Evolutionary conservation across 495 filamentous ascomycete species (phyloP), one percentile per base, ranked within the genome.

Genomic region (Neurospora sublineolata): DNA sequence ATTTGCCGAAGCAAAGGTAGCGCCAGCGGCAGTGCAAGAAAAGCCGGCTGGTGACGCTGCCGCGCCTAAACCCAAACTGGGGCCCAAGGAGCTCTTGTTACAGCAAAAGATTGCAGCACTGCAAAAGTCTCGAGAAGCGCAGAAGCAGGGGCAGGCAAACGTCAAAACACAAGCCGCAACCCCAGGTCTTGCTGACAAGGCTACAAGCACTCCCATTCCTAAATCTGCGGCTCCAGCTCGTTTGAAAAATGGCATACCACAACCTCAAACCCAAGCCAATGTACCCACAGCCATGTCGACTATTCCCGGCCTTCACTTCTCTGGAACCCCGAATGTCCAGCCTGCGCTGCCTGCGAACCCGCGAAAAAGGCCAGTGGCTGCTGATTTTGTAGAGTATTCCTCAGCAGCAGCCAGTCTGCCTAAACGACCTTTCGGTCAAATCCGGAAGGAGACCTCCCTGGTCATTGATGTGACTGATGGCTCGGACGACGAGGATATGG

Each of bases 321-420:
- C 76, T 64, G 52, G 52, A 30, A 64, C 52, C 4, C 20, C 75
- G 4, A 58, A 64, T 30, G 11, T 42, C 23, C 72, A 75, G 33
- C 69, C 71, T 4, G 60, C 40, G 10, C 58, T 38, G 27, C 14
- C 70, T 8, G 18, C 72, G 30, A 76, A 60, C 39, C 74, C 75
- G 42, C 87, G 90, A 23, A 97, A 97, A 79, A 90, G 94, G 27
- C 93, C 92, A n/a, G 91, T 92, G 58, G 93, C 94, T 41, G 86
- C 92, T 16, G 94, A 97, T 77, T 94, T 97, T 73, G 88, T 90
- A 69, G 84, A 84, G 58, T 88, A 88, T 72, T 82, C 88, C 27
- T 64, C 52, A 5, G 72, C 73, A 70, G 82, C 68, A 68, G 68
- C 74, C 14, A 78, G 77, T 18, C 77, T 84, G n/a, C 76, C 84